Evolutionary conservation across 345 rosid species (phyloP), one percentile per base, ranked within the genome.

Genomic region (Arabis hirsuta): DNA sequence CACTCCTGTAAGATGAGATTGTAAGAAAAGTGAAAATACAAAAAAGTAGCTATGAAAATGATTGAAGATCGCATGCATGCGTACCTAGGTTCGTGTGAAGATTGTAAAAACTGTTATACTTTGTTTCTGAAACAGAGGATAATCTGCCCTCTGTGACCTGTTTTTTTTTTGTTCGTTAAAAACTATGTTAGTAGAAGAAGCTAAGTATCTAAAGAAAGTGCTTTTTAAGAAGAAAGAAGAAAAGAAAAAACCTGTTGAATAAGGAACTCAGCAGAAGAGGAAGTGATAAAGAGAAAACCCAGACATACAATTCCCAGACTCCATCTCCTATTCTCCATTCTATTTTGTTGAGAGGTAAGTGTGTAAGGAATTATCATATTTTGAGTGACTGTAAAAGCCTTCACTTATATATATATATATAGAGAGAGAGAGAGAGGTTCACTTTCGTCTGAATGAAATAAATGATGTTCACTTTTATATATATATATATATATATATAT

Each of bases 121-220:
- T 65, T 36, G 38, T 46, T 64, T 50, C 71, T 36, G 39, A 36
- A 36, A 36, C 39, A 36, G 55, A 22, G 55, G 31, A 51, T 12
- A 10, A 48, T 34, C 43, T 55, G 12, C 71, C 65, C 7, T 16
- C 44, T 48, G 59, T 73, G 45, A 65, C 77, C 76, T 72, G 24
- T 36, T 36, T 41, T 34, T 42, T 7, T 53, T 9, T 26, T 8
- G 9, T 36, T 36, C 36, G 56, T 53, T 42, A 55, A n/a, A 14
- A 9, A 55, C 60, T 7, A 55, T 41, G 32, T 60, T 42, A 60
- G 6, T 24, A 6, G 5, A 41, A 42, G 16, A 53, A n/a, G 36
- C 19, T 3, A 42, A 38, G 12, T 58, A 10, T 27, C 3, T 39
- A 3, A 32, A 32, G 8, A 32, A 32, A 41, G 16, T 3, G 32